A percentile compares a stretch with the other conserved stretches of the same genome.
These are phyloP conservation scores for Erodium texanum DNA, from an alignment of 441 rosid species.

Conservation along the genomic window DNA sequence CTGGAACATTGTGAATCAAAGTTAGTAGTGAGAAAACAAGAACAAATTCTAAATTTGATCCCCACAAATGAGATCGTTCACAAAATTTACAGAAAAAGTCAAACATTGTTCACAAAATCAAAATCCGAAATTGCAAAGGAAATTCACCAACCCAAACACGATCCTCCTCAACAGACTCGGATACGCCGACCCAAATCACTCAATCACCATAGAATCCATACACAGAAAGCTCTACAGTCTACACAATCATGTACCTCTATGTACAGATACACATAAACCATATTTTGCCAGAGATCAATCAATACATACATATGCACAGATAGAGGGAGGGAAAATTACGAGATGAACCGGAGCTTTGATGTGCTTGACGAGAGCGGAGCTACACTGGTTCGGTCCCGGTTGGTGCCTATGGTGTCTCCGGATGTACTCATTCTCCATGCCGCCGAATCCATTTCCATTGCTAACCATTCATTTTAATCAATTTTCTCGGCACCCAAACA, in stretches of 20 bases:
- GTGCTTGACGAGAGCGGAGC: constrained; percentile 3
- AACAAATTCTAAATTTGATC: background rate
- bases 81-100: background rate
- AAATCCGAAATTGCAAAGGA: background rate
- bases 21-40: background rate
- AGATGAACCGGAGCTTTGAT: constrained; percentile 3
- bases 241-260: background rate
- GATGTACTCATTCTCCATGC: constrained; percentile 1
- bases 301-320: background rate
- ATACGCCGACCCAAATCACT: background rate
- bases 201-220: background rate
- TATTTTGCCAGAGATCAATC: background rate
- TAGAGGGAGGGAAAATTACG: background rate
- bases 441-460: background rate
- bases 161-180: background rate
- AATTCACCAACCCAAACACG: background rate
- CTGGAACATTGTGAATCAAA: background rate
- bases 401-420: background rate
- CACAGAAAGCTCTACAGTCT: background rate
- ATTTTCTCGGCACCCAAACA: background rate
- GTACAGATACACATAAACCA: background rate
- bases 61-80: background rate
- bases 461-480: background rate
- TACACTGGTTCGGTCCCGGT: constrained; percentile 1
- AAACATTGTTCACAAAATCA: background rate